phyloP scores from a whole-genome alignment of 768 basidiomycete genomes.

The Kwoniella sp. region DNA sequence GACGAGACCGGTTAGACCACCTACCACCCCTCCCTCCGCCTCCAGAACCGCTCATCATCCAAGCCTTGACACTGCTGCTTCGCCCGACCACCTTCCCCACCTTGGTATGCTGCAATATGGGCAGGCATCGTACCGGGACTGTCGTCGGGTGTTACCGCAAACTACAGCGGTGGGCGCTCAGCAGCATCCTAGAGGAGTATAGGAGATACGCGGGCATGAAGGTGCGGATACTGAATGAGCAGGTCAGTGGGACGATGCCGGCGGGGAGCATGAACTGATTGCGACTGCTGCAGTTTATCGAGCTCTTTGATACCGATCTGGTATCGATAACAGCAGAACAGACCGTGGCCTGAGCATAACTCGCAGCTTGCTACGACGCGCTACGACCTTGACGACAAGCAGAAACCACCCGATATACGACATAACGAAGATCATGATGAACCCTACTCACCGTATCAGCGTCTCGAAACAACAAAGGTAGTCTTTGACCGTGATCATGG shows the following conservation, averaged over 20 bases:
- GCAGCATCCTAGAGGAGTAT: conserved; percentile 50
- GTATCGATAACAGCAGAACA: conserved; percentile 41
- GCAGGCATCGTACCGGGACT: conserved; percentile 49
- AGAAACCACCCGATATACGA: too few relatives aligned
- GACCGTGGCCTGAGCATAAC: conserved; percentile 7
- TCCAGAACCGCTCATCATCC: conserved; percentile 50
- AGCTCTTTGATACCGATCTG: conserved; percentile 51
- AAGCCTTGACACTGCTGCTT: conserved; percentile 48
- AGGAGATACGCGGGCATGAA: conserved; percentile 50
- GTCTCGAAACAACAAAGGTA: too few relatives aligned
- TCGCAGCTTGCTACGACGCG: too few relatives aligned
- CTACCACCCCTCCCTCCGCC: conserved; percentile 44
- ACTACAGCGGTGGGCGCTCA: conserved; percentile 50
- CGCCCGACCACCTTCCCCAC: conserved; percentile 47
- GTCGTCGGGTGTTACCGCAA: conserved; percentile 49
- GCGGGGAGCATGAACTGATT: background rate
- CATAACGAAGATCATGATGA: too few relatives aligned
- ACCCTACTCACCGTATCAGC: too few relatives aligned
- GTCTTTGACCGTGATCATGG: too few relatives aligned
- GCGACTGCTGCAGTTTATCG: conserved; percentile 47
- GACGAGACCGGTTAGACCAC: conserved; percentile 39
- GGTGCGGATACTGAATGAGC: conserved; percentile 50
- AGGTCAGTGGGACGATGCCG: conserved; percentile 26
- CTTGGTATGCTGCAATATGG: conserved; percentile 50
- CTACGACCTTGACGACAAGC: too few relatives aligned